Percentiles rank a stretch among this genome's conserved stretches.
Evolutionary conservation across 306 rosid genomes (phyloP).

Genomic region (Corylus americana): DNA sequence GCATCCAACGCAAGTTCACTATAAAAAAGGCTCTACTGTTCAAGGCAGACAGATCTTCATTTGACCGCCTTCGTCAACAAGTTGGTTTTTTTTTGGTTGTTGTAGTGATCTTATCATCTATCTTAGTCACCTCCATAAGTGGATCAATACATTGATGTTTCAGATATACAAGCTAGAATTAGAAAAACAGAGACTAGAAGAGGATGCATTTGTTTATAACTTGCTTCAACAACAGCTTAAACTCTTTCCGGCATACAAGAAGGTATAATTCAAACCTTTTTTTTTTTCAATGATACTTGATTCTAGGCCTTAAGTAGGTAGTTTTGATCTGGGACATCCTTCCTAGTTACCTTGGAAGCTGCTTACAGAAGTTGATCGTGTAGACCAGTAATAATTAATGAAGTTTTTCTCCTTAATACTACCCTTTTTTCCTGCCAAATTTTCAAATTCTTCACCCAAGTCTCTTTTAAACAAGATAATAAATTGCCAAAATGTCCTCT

Average conservation of each 20-base stretch:
- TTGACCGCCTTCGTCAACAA: constrained; percentile 83
- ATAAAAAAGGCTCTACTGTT: constrained; percentile 72
- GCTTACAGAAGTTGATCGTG: background rate
- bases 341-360: background rate
- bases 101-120: constrained; percentile 11
- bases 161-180: constrained; percentile 82
- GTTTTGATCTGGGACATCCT: background rate
- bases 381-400: background rate
- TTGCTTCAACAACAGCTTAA: constrained; percentile 92
- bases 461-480: background rate
- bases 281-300: background rate
- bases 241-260: constrained; percentile 88
- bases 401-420: background rate
- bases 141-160: constrained; percentile 33
- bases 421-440: background rate
- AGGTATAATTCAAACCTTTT: constrained; percentile 44
- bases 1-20: constrained; percentile 73
- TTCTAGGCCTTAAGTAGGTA: constrained; percentile 6
- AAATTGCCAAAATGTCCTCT: background rate
- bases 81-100: constrained; percentile 37
- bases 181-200: constrained; percentile 84
- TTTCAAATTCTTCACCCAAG: background rate
- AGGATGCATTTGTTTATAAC: constrained; percentile 86
- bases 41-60: constrained; percentile 87
- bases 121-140: constrained; percentile 11